Evolutionary conservation across 2,329 filamentous ascomycete genomes (phyloP).

Genomic region (Cladophialophora carrionii): DNA sequence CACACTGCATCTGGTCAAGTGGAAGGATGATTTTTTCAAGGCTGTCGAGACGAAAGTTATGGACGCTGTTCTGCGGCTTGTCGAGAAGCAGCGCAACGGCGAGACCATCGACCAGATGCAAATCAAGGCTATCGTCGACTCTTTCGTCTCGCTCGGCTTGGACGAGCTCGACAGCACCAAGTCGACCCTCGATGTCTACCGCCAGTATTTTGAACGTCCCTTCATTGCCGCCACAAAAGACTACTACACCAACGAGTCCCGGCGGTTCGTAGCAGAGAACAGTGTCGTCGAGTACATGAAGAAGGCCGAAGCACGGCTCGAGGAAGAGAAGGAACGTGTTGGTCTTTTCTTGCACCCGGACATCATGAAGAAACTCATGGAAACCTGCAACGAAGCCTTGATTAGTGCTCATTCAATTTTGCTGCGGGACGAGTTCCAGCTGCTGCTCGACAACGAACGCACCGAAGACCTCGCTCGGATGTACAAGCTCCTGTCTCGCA

Average conservation of each 20-base stretch:
- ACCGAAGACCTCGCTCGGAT: constrained; percentile 95
- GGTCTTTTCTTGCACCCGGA: constrained; percentile 88
- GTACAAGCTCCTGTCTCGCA: constrained; percentile 88
- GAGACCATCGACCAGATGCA: constrained; percentile 97
- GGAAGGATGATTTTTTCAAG: constrained; percentile 88
- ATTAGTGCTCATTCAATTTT: constrained; percentile 84
- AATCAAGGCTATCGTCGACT: constrained; percentile 96
- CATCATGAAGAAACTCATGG: constrained; percentile 81
- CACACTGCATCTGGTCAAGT: constrained; percentile 91
- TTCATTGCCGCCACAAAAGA: constrained; percentile 81
- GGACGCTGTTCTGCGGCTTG: constrained; percentile 89
- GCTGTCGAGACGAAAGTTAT: constrained; percentile 86
- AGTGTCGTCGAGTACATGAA: constrained; percentile 99
- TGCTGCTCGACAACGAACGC: constrained; percentile 88
- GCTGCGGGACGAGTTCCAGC: constrained; percentile 94
- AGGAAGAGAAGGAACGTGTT: constrained; percentile 93
- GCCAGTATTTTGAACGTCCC: constrained; percentile 86
- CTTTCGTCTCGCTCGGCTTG: constrained; percentile 90
- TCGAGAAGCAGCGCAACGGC: constrained; percentile 95
- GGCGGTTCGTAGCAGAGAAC: constrained; percentile 93
- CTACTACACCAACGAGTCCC: constrained; percentile 92
- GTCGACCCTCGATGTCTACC: constrained; percentile 92
- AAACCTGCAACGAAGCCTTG: constrained; percentile 82
- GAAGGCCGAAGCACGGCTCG: constrained; percentile 86
- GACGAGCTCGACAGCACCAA: constrained; percentile 93